Conservation (phyloP, 805 yeast species). For the Torulaspora indica region DNA sequence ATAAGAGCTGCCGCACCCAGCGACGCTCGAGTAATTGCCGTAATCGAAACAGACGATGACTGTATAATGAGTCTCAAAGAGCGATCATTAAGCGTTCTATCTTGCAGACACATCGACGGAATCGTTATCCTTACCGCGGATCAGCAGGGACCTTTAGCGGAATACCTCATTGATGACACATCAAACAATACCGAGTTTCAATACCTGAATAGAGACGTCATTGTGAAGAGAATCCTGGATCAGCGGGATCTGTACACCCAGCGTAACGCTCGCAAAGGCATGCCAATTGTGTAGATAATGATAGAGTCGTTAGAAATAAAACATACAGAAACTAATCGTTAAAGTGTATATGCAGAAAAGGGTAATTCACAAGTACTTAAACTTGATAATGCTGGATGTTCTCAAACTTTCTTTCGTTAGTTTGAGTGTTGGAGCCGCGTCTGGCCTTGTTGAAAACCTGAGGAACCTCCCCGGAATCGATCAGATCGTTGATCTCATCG, state of each 20-base stretch:
- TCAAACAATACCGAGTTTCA: constrained; percentile 55
- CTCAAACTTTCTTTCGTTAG: constrained; percentile 41
- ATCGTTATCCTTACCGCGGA: constrained; percentile 45
- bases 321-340: constrained; percentile 3
- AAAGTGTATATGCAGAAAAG: constrained; percentile 7
- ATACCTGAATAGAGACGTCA: constrained; percentile 62
- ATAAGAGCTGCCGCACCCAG: constrained; percentile 41
- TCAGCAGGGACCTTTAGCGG: not conserved
- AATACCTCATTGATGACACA: constrained; percentile 38
- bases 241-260: constrained; percentile 71
- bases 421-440: constrained; percentile 48
- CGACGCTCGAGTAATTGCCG: constrained; percentile 51
- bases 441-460: constrained; percentile 44
- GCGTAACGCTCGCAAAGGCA: constrained; percentile 82
- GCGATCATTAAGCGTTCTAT: constrained; percentile 80
- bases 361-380: not conserved
- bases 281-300: constrained; percentile 32
- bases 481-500: constrained; percentile 65
- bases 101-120: constrained; percentile 80
- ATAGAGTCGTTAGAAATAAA: constrained; percentile 9
- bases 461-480: constrained; percentile 53
- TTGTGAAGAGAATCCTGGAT: constrained; percentile 67
- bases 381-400: constrained; percentile 27
- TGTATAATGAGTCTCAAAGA: constrained; percentile 88
- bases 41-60: constrained; percentile 55